Evolutionary conservation across 2,329 filamentous ascomycete genomes (phyloP), one percentile per base, ranked within the genome.

Genomic region (Sclerotinia subarctica): DNA sequence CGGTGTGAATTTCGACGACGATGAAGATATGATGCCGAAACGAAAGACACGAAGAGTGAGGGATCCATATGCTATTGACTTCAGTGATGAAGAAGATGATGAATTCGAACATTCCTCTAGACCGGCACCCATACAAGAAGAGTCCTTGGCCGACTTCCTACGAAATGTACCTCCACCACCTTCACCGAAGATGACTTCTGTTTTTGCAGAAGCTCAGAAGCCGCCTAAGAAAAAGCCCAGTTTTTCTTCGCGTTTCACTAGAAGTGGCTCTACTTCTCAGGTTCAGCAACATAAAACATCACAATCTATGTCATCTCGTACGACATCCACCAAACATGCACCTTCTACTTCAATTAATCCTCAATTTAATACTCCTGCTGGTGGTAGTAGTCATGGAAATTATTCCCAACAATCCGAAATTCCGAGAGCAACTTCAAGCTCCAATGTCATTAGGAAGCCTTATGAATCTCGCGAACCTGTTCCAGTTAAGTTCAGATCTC

Each of bases 51-150:
- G 90, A 57, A 88, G 92, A 38, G 87, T 93, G 64, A 91, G 87
- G 68, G 95, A 99, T 75, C 95, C 94, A 0, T 98, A 98, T 73
- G 92, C 93, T n/a, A 92, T 98, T 71, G 94, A 97, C 75, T 82
- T 88, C 42, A 91, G 89, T 17, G 77, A 79, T 56, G 78, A 80
- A 46, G 78, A 79, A 60, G 56, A 53, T 13, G 76, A 79, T 44
- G 77, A 78, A 7, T 72, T 73, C n/a, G 72, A 76, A 32, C 66
- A 64, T n/a, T 38, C 64, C 1, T 68, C 68, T 13, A 73, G 68
- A 51, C 69, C 72, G 29, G 71, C 73, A 47, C 71, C 73, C 1
- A 73, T 73, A 21, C 66, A 67, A 44, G 87, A 90, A 75, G 89
- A 93, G 78, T 90, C 87, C 71, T 78, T 94, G 60, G 86, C 90